Evolutionary conservation across 1,139 yeast genomes (phyloP).

Genomic region (Yamadazyma diddensiae): DNA sequence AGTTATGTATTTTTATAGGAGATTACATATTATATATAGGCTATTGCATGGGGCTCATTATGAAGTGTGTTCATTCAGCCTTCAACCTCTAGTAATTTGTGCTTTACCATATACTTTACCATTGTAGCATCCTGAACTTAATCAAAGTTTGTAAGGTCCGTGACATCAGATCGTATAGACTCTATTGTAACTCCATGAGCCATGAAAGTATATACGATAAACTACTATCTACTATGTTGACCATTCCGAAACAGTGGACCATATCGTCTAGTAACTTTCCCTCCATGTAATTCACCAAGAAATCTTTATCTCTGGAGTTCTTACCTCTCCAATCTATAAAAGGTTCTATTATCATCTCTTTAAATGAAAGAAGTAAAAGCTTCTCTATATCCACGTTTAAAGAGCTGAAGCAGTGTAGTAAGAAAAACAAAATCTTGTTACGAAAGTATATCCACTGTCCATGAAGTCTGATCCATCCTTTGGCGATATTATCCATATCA

Average conservation of each 20-base stretch:
- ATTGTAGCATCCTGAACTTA: too few relatives aligned
- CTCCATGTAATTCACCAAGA: slow-evolving; percentile 11
- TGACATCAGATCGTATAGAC: not conserved
- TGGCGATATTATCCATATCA: slow-evolving; percentile 8
- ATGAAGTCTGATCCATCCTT: slow-evolving; percentile 21
- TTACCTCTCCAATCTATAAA: slow-evolving; percentile 20
- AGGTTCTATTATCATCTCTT: slow-evolving; percentile 31
- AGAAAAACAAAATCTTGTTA: slow-evolving; percentile 25
- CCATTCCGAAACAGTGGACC: slow-evolving; percentile 16
- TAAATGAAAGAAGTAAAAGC: slow-evolving; percentile 28
- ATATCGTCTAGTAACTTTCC: slow-evolving; percentile 11
- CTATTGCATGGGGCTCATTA: too few relatives aligned
- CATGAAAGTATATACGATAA: slow-evolving; percentile 11
- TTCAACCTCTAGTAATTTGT: too few relatives aligned
- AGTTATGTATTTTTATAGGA: too few relatives aligned
- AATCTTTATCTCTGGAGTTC: slow-evolving; percentile 7
- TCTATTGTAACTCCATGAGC: slow-evolving; percentile 8
- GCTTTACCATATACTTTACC: too few relatives aligned
- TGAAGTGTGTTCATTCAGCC: too few relatives aligned
- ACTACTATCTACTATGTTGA: slow-evolving; percentile 10
- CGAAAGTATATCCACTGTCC: slow-evolving; percentile 35
- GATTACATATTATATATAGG: too few relatives aligned
- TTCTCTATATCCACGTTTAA: slow-evolving; percentile 33
- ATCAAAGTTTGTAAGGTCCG: too few relatives aligned
- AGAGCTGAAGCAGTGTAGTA: slow-evolving; percentile 30